Evolutionary conservation across 352 stramenopile species (phyloP).

Genomic region (Aphanomyces euteiches): DNA sequence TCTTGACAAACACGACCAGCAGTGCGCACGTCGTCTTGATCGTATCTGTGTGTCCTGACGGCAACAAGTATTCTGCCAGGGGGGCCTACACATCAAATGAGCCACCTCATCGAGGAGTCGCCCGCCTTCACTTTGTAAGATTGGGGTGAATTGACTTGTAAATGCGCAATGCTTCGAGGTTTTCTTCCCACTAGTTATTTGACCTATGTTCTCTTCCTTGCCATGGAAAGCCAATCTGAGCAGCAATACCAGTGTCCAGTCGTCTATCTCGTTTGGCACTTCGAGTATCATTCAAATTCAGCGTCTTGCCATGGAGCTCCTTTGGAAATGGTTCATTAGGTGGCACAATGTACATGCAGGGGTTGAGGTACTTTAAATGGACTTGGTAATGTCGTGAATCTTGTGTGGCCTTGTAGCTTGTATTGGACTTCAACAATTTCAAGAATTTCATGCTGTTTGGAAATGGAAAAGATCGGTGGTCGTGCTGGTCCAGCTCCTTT

Average conservation of each 20-base stretch:
- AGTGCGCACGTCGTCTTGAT: too few species aligned
- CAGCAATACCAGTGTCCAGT: constrained; percentile 14
- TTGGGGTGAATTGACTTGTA: constrained; percentile 10
- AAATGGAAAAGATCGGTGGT: neutral
- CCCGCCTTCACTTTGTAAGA: neutral
- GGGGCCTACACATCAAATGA: too few species aligned
- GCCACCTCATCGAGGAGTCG: neutral
- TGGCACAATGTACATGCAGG: neutral
- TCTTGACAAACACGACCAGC: too few species aligned
- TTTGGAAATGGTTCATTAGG: neutral
- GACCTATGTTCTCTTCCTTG: neutral
- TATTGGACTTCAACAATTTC: neutral
- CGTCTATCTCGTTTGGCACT: neutral
- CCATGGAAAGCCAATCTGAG: constrained; percentile 5
- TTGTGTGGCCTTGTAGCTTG: neutral
- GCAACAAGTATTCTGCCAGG: too few species aligned
- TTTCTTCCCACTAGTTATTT: neutral
- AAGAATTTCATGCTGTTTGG: neutral
- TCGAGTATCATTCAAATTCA: neutral
- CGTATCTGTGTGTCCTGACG: too few species aligned
- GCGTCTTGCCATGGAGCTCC: constrained; percentile 6
- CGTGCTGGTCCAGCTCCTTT: neutral
- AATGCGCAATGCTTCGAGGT: neutral
- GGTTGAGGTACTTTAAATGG: neutral
- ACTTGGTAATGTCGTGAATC: neutral